Conservation (phyloP, 352 stramenopile species). For the Phytophthora melonis region DNA sequence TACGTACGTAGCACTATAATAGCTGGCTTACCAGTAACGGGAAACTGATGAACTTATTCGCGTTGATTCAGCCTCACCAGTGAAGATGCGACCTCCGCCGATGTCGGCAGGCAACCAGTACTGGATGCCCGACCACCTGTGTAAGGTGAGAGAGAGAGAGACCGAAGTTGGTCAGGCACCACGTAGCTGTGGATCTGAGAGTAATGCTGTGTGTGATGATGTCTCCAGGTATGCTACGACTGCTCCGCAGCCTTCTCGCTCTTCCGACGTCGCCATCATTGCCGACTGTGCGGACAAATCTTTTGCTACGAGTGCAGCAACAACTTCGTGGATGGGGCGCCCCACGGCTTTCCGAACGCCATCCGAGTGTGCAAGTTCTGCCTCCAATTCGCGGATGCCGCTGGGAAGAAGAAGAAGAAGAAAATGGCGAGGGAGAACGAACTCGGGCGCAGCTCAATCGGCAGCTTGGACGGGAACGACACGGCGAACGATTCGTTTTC, state of each 20-base stretch:
- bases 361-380: slow-evolving; percentile 88
- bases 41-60: slow-evolving; percentile 7
- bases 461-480: slow-evolving; percentile 36
- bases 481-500: slow-evolving; percentile 22
- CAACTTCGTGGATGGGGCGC: slow-evolving; percentile 71
- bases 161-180: not conserved
- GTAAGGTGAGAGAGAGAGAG: slow-evolving; percentile 57
- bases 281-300: slow-evolving; percentile 86
- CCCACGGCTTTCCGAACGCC: slow-evolving; percentile 59
- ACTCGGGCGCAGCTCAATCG: slow-evolving; percentile 19
- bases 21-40: not conserved
- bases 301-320: slow-evolving; percentile 89
- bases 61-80: slow-evolving; percentile 27
- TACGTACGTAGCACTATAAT: slow-evolving; percentile 31
- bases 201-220: not conserved
- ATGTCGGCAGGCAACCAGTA: slow-evolving; percentile 67
- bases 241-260: slow-evolving; percentile 84
- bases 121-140: slow-evolving; percentile 89
- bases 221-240: slow-evolving; percentile 80
- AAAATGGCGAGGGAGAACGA: slow-evolving; percentile 19
- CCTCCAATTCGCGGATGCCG: slow-evolving; percentile 53
- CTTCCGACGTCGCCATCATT: slow-evolving; percentile 87
- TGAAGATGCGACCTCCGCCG: slow-evolving; percentile 43
- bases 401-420: slow-evolving; percentile 44
- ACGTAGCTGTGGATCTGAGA: not conserved